A percentile compares a stretch with the other conserved stretches of the same genome.
Evolutionary conservation across 1,139 yeast species (phyloP).

Genomic region (Debaryomyces singareniensis): DNA sequence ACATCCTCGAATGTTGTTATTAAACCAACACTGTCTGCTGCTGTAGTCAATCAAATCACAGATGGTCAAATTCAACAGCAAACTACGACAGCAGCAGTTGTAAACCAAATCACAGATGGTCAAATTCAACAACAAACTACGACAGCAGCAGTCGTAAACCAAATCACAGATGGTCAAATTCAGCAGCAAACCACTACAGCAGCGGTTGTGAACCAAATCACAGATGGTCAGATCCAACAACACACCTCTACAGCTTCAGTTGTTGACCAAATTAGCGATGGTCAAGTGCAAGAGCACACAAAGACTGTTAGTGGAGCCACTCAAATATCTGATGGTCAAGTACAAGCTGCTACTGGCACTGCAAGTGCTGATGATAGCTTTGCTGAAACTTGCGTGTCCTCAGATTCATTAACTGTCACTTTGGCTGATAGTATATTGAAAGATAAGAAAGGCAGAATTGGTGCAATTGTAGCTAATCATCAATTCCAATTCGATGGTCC

Average conservation of each 20-base stretch:
- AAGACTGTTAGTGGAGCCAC: conserved; percentile 11
- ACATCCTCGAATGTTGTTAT: conserved; percentile 23
- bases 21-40: no score
- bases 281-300: conserved; percentile 24
- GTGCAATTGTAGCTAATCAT: conserved; percentile 79
- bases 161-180: conserved; percentile 30
- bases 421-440: conserved; percentile 49
- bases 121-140: conserved; percentile 22
- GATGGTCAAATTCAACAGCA: conserved; percentile 41
- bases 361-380: conserved; percentile 5
- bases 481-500: conserved; percentile 90
- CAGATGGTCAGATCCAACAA: conserved; percentile 22
- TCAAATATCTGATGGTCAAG: conserved; percentile 20
- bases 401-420: conserved; percentile 49
- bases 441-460: conserved; percentile 65
- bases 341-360: conserved; percentile 14
- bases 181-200: conserved; percentile 18
- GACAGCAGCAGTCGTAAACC: conserved; percentile 18
- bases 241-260: conserved; percentile 18
- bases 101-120: conserved; percentile 29
- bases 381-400: conserved; percentile 41
- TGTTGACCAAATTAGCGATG: conserved; percentile 27
- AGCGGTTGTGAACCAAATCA: conserved; percentile 16
- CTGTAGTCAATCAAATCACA: no score
- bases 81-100: conserved; percentile 17